These are phyloP conservation scores for Chlamydomonas incerta DNA, from an alignment of 139 green algal genomes.

Conservation along the genomic window DNA sequence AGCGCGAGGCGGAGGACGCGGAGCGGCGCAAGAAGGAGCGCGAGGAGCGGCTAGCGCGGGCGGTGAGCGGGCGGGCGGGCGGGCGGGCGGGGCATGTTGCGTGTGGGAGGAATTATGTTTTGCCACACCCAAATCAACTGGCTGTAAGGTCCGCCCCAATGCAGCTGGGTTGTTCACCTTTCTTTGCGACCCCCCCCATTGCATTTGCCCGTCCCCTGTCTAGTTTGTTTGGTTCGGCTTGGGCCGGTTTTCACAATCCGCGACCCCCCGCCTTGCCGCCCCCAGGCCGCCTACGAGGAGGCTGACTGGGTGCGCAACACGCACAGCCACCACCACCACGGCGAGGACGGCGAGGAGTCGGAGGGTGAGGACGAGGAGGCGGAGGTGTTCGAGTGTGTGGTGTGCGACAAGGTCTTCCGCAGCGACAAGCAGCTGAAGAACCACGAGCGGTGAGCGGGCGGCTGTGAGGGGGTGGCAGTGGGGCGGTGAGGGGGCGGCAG, in stretches of 20 bases:
- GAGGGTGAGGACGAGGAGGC: slow-evolving; percentile 33
- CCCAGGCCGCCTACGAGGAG: background rate
- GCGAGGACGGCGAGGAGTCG: slow-evolving; percentile 65
- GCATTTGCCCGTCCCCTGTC: no score
- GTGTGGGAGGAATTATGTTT: no score
- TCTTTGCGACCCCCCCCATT: no score
- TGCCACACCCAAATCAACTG: no score
- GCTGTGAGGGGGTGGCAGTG: no score
- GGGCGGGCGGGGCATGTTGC: background rate
- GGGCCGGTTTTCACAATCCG: no score
- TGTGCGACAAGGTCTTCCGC: slow-evolving; percentile 94
- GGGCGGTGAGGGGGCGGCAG: no score
- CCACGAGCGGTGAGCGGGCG: slow-evolving; percentile 76
- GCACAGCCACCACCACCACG: background rate
- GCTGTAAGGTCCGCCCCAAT: no score
- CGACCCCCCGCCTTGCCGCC: no score
- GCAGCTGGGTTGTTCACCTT: no score
- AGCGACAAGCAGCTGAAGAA: slow-evolving; percentile 85
- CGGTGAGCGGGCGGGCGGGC: slow-evolving; percentile 19
- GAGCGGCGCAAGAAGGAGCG: slow-evolving; percentile 53
- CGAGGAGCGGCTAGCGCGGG: slow-evolving; percentile 58
- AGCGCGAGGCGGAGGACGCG: slow-evolving; percentile 54
- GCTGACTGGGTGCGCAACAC: background rate
- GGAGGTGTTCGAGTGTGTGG: slow-evolving; percentile 81
- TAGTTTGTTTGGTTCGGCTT: no score